Evolutionary conservation across 1,284 basidiomycete species (phyloP), one percentile per base, ranked within the genome.

Genomic region (Irpex sp.): DNA sequence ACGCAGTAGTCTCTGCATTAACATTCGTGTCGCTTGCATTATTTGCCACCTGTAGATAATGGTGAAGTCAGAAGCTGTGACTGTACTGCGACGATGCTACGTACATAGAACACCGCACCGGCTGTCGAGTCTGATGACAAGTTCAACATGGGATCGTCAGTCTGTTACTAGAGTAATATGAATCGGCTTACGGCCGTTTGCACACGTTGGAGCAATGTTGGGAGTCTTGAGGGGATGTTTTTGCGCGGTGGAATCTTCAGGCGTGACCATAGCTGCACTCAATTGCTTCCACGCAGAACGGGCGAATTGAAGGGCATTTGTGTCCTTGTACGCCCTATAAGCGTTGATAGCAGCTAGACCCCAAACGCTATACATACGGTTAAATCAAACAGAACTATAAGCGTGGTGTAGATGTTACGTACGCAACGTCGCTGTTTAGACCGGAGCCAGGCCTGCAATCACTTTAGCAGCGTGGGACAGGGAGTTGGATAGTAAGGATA

Each of bases 91-190:
- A 21, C 9, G 9, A 21, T 13, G n/a, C 36, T 31, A 60, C 59
- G 35, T 49, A 63, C 61, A 15, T 35, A 47, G 43, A 63, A 61
- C 26, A 60, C 51, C 15, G 49, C 62, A 6, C 62, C 62, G 11
- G 49, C 62, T 7, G 43, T 60, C 9, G 62, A 55, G 17, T n/a
- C 61, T 63, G 37, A 11, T 8, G 15, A 33, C 1, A 46, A n/a
- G 13, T 46, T 46, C 5, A 46, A 46, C 43, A 13, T 21, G n/a
- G 53, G 35, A n/a, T 59, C 47, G 33, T 61, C 51, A 15, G 59
- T n/a, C 8, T 26, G 17, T n/a, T 35, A 61, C 17, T 19, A 37
- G 26, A n/a, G n/a, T n/a, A 46, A 46, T 46, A n/a, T 13, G 43
- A n/a, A 46, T 46, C 13, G 7, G n/a, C 43, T 46, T n/a, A 46